A percentile compares a stretch with the other conserved stretches of the same genome.
Conservation (phyloP, 2,329 filamentous ascomycete species). For the Hymenoscyphus occultus region DNA sequence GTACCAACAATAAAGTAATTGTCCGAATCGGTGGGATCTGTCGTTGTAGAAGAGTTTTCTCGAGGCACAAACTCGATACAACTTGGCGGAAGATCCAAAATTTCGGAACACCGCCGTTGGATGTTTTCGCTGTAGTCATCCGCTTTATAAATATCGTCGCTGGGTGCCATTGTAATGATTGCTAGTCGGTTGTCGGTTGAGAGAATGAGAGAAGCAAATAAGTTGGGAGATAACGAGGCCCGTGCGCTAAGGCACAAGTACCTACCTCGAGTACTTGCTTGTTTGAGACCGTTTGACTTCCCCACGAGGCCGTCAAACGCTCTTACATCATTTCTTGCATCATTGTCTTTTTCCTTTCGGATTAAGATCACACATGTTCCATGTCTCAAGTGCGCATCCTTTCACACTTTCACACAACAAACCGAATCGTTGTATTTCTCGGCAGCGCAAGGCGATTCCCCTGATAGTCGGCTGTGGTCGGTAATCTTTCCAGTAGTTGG, state of each 20-base stretch:
- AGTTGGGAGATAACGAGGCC: not conserved
- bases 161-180: not conserved
- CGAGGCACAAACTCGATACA: constrained; percentile 72
- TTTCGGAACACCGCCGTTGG: constrained; percentile 44
- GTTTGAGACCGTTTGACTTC: not conserved
- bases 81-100: constrained; percentile 67
- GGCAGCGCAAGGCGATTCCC: not conserved
- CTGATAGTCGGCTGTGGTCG: not conserved
- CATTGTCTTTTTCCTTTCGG: not conserved
- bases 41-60: not conserved
- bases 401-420: not conserved
- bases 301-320: not conserved
- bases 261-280: not conserved
- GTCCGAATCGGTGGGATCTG: not conserved
- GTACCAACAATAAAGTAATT: constrained; percentile 75
- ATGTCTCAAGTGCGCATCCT: not conserved
- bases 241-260: not conserved
- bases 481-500: not conserved
- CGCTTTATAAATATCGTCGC: not conserved
- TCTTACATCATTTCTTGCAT: not conserved
- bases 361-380: not conserved
- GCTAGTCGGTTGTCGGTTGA: not conserved
- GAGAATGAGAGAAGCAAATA: not conserved
- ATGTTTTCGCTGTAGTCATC: constrained; percentile 14
- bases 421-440: not conserved